Percentiles rank a stretch among this genome's conserved stretches.
These are phyloP conservation scores for Talaromyces adpressus DNA, from an alignment of 495 filamentous ascomycete species.

Conservation along the genomic window DNA sequence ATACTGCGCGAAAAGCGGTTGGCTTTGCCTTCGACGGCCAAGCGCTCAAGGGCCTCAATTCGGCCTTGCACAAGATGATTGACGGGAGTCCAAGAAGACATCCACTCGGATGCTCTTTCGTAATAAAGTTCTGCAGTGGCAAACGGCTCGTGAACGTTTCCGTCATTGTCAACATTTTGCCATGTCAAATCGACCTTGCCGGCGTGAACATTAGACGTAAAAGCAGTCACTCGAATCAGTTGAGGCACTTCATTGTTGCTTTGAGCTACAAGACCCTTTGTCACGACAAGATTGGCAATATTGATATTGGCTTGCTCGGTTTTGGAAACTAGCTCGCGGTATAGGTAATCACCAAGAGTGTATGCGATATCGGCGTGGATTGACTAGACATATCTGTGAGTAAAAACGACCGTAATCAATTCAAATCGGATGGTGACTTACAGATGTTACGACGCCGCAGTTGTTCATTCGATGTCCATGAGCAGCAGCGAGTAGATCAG, in stretches of 20 bases:
- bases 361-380: constrained; percentile 26
- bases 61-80: constrained; percentile 25
- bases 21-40: constrained; percentile 18
- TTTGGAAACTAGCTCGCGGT: constrained; percentile 12
- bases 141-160: constrained; percentile 16
- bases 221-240: constrained; percentile 22
- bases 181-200: constrained; percentile 20
- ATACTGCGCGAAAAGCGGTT: constrained; percentile 19
- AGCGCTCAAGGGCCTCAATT: constrained; percentile 17
- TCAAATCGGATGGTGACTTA: too few species aligned
- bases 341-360: constrained; percentile 21
- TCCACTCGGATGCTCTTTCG: constrained; percentile 15
- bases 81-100: constrained; percentile 15
- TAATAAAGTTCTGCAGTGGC: constrained; percentile 18
- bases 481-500: constrained; percentile 23
- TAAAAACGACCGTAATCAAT: too few species aligned
- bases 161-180: constrained; percentile 19
- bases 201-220: constrained; percentile 16
- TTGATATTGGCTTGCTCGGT: constrained; percentile 16
- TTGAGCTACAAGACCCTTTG: constrained; percentile 18
- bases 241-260: constrained; percentile 21
- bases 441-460: constrained; percentile 29
- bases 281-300: constrained; percentile 18
- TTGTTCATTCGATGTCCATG: constrained; percentile 33
- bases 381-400: too few species aligned